phyloP scores from a whole-genome alignment of 352 stramenopile genomes.

The Pythium grandisporangium region DNA sequence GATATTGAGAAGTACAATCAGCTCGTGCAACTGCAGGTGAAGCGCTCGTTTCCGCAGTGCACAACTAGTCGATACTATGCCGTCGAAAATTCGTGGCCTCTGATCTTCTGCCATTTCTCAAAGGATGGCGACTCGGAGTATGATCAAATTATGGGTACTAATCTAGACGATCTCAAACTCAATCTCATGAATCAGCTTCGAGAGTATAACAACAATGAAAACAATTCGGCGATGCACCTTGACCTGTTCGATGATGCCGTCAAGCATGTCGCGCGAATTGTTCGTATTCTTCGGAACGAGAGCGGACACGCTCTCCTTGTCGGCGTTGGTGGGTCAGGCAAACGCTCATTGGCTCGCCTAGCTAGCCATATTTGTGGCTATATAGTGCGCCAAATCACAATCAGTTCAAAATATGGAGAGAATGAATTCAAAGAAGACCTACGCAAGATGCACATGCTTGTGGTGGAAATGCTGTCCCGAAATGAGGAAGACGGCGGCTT shows the following conservation, averaged over 20 bases:
- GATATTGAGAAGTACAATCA: constrained; percentile 93
- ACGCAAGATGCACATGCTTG: constrained; percentile 90
- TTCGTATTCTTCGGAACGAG: constrained; percentile 89
- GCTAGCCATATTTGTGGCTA: constrained; percentile 93
- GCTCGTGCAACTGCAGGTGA: constrained; percentile 90
- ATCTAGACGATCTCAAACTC: constrained; percentile 82
- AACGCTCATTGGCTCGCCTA: constrained; percentile 90
- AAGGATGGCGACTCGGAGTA: constrained; percentile 91
- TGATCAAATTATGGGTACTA: constrained; percentile 88
- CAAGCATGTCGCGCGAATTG: constrained; percentile 93
- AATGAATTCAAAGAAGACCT: constrained; percentile 97
- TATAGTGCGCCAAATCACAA: constrained; percentile 89
- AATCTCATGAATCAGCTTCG: constrained; percentile 86
- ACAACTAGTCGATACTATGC: constrained; percentile 91
- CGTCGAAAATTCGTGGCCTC: constrained; percentile 90
- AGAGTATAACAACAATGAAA: constrained; percentile 95
- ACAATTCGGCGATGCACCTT: constrained; percentile 92
- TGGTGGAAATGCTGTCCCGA: constrained; percentile 88
- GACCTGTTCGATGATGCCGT: constrained; percentile 97
- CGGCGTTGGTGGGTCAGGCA: constrained; percentile 91
- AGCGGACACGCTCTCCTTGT: constrained; percentile 90
- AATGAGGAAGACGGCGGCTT: constrained; percentile 82
- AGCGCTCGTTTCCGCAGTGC: constrained; percentile 90
- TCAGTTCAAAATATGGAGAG: constrained; percentile 91
- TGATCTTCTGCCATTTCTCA: constrained; percentile 96